Percentiles rank a stretch among this genome's conserved stretches.
Conservation (phyloP, 768 basidiomycete species). For the Psilocybe subaeruginosa region DNA sequence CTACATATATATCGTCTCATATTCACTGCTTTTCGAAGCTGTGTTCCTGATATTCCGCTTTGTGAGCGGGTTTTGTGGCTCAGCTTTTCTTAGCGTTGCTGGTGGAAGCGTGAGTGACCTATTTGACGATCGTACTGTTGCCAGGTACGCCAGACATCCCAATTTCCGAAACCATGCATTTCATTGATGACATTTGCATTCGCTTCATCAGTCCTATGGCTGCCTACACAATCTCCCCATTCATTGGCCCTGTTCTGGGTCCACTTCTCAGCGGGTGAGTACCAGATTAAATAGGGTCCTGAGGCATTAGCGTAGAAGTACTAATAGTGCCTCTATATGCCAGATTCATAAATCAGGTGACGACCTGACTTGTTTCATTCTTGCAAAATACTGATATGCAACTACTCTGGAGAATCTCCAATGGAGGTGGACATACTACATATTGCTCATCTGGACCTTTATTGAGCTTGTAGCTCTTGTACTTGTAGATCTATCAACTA, state of each 20-base stretch:
- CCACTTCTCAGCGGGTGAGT: constrained; percentile 62
- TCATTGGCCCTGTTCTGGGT: constrained; percentile 54
- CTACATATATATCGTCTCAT: background rate
- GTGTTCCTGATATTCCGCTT: constrained; percentile 64
- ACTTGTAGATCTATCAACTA: no score
- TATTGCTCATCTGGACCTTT: constrained; percentile 71
- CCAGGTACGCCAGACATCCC: constrained; percentile 39
- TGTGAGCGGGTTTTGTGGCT: constrained; percentile 57
- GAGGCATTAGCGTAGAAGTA: no score
- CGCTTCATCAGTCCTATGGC: constrained; percentile 45
- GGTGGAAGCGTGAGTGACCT: constrained; percentile 61
- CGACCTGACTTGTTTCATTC: no score
- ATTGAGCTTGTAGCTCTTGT: constrained; percentile 50
- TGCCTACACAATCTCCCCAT: constrained; percentile 57
- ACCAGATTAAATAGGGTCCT: no score
- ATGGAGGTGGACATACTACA: constrained; percentile 82
- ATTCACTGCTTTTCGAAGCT: constrained; percentile 31
- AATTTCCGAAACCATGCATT: background rate
- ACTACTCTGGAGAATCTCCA: constrained; percentile 41
- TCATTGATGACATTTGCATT: background rate
- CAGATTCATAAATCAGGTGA: constrained; percentile 69
- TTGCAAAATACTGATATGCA: no score
- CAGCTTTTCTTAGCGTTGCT: constrained; percentile 58
- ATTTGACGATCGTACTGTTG: constrained; percentile 59
- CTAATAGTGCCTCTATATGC: no score